Evolutionary conservation across 495 filamentous ascomycete species (phyloP), one percentile per base, ranked within the genome.

Genomic region (Xylaria grammica): DNA sequence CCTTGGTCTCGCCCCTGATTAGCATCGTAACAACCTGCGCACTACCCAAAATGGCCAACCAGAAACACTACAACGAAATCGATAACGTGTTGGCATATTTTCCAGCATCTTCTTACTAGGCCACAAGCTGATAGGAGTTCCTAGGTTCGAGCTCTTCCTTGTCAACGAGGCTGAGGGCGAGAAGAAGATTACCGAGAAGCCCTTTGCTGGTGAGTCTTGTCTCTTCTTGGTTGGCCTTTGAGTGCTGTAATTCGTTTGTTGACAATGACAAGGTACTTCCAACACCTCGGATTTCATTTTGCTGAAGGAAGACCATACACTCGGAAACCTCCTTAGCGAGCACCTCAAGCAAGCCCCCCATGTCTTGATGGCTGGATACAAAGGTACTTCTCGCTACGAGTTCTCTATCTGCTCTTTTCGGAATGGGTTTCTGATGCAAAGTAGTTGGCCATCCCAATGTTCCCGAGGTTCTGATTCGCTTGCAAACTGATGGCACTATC

Each of bases 261-360:
- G 32, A 74, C 44, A 27, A 22, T 44, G 6, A 15, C 42, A 15
- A 96, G 94, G 94, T 65, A 90, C 89, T 85, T 81, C 94, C 69
- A 85, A 96, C 81, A 83, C 87, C 68, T 89, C 93, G 19, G 90
- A 96, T 74, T 98, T 99, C 81, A 90, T 89, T 57, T 90, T 99
- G 79, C 89, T 92, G 75, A 97, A 97, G 77, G 96, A 99, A 74
- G 96, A 99, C 73, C 95, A 98, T 77, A 98, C 96, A 0, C 84
- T 99, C 48, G 95, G 88, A 62, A 97, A 98, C 74, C 83, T 98
- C 63, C 85, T 99, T 45, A 86, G 88, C 60, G 85, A 88, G 57
- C 90, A 91, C 64, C 90, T 98, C 49, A 84, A 92, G 70, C 87
- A 91, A 72, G 89, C 89, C 55, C 80, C 84, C 11, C 86, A 96